Conservation (phyloP, 2,329 filamentous ascomycete species). For the Pleurostoma richardsiae region DNA sequence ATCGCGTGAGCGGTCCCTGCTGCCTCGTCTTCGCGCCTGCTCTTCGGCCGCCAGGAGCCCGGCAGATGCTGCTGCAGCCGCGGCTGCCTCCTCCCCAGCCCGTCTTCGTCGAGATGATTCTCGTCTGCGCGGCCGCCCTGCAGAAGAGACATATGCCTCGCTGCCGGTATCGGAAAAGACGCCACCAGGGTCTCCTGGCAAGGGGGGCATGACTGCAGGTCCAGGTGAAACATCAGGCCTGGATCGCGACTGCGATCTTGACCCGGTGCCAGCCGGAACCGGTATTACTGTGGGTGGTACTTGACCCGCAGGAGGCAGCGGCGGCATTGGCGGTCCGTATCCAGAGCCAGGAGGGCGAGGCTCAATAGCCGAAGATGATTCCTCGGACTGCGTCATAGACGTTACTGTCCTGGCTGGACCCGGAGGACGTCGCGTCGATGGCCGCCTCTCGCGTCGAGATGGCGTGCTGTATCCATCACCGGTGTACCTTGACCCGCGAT, state of each 20-base stretch:
- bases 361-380: conserved; percentile 13
- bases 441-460: conserved; percentile 29
- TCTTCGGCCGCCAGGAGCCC: conserved; percentile 43
- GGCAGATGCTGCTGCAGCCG: conserved; percentile 41
- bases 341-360: conserved; percentile 8
- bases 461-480: conserved; percentile 59
- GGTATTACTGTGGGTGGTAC: conserved; percentile 13
- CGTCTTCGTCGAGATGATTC: conserved; percentile 40
- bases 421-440: background rate
- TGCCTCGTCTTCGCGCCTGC: conserved; percentile 26
- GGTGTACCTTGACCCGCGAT: conserved; percentile 60
- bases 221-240: conserved; percentile 22
- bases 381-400: conserved; percentile 12
- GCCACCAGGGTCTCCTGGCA: conserved; percentile 48
- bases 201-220: conserved; percentile 44
- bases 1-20: conserved; percentile 29
- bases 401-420: conserved; percentile 11
- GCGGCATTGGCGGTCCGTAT: conserved; percentile 11
- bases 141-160: conserved; percentile 35
- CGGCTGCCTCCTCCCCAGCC: conserved; percentile 39
- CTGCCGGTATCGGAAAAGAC: conserved; percentile 35
- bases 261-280: conserved; percentile 5
- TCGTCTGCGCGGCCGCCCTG: conserved; percentile 33
- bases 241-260: conserved; percentile 31
- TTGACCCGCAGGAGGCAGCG: conserved; percentile 21